Evolutionary conservation across 176 grass and related monocot genomes (phyloP), one percentile per base, ranked within the genome.

Genomic region (Oryza meyeriana): DNA sequence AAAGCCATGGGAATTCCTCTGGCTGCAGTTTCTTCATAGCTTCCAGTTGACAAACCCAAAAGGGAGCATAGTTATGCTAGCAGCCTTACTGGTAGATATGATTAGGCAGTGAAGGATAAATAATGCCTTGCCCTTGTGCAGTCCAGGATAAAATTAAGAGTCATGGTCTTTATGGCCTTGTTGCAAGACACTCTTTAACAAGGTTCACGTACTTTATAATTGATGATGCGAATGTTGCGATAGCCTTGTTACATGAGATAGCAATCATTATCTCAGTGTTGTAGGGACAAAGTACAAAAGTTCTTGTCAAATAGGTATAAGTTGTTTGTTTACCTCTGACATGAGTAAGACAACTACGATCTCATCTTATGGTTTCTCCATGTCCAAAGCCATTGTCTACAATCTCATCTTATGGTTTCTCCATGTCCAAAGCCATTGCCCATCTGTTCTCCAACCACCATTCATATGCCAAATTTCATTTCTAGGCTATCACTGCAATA

Each of bases 381-480:
- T 70, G 34, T 69, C 45, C 26, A 18, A 61, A 44, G 61, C 34
- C 3, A 73, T 11, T 66, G 34, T 35, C 27, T 36, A n/a, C n/a
- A n/a, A n/a, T n/a, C n/a, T n/a, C n/a, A n/a, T 63, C 24, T 83
- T 64, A 52, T 42, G 12, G 20, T 72, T 57, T 48, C 40, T 55
- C 18, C 75, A 38, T 69, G 33, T 68, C 44, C 24, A 17, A 67
- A 41, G 59, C 33, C 3, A 72, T 10, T 72, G 41, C 44, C 27
- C 32, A 9, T 72, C 22, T 24, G 66, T 83, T 66, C 57, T 32
- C 20, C 66, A 65, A 61, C 33, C 26, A 12, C 42, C 18, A 76
- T 45, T 2, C 40, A 50, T 61, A 77, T 85, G 34, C 3, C 25
- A 30, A 69, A 82, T 85, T 62, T 78, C 25, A 77, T 78, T 40